Evolutionary conservation across 106 monocot species (phyloP), one percentile per base, ranked within the genome.

Genomic region (Allium sativum): DNA sequence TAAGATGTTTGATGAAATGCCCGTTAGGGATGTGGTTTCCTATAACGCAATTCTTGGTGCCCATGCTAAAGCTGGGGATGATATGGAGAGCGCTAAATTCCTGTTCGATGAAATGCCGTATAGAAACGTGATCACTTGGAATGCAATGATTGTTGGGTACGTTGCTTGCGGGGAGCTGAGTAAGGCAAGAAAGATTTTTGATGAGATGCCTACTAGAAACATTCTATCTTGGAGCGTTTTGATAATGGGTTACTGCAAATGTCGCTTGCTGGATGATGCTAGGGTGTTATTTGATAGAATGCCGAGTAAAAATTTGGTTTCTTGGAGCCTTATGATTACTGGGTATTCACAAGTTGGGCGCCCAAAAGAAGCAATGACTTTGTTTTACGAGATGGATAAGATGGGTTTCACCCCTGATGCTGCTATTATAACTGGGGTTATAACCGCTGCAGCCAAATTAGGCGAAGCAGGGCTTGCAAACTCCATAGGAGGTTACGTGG

Each of bases 141-240:
- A 87, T 45, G 82, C 73, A 0, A 70, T 82, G 79, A 22, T 87
- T 7, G 82, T 82, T 12, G 76, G 76, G n/a, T 77, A 87, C 41
- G 70, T 70, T 13, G 82, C 79, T 48, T 65, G 68, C 1, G 76
- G 86, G 21, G 64, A 70, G 8, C n/a, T 74, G 45, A 6, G 19
- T 4, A 45, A 70, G 22, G 86, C 82, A 3, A 51, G 70, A 15
- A 53, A 4, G 0, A 60, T 79, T 15, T 87, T 87, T 42, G 73
- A 87, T 18, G 9, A 10, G 18, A 82, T 87, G 76, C 73, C 76
- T 0, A 1, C 3, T 10, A 45, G 68, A 17, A 72, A 87, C 65
- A 7, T 31, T 0, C 70, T 82, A 12, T 82, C 86, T 8, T 79
- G 82, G 82, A 73, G 64, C 0, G 70, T 71, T 41, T 64, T 87